These are phyloP conservation scores for Aegilops bicornis DNA, from an alignment of 176 grass and related monocot species.

Conservation along the genomic window DNA sequence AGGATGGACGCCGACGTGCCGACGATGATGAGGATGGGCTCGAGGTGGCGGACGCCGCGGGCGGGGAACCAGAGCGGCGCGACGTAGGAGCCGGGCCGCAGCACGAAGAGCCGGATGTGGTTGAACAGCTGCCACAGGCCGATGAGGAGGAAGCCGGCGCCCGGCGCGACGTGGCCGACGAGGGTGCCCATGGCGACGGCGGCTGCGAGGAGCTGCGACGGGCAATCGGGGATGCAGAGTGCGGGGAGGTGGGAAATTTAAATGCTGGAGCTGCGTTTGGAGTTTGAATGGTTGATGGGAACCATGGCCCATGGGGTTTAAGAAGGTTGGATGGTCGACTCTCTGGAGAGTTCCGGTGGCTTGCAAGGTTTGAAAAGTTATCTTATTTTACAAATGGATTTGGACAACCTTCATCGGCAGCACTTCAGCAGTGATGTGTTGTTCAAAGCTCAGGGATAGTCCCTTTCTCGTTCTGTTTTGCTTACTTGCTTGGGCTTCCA, in stretches of 20 bases:
- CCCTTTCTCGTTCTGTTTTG: constrained; percentile 17
- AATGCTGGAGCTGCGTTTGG: background rate
- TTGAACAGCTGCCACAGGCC: constrained; percentile 89
- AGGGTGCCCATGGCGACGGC: constrained; percentile 59
- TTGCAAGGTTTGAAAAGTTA: constrained; percentile 45
- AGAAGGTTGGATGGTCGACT: constrained; percentile 17
- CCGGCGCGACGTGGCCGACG: constrained; percentile 82
- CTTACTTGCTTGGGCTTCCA: background rate
- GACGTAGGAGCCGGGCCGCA: constrained; percentile 59
- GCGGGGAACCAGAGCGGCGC: constrained; percentile 80
- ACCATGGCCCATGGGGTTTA: constrained; percentile 24
- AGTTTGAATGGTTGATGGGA: background rate
- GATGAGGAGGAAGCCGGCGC: constrained; percentile 77
- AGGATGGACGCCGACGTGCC: constrained; percentile 57
- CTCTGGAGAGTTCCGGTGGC: constrained; percentile 43
- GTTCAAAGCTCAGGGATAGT: constrained; percentile 11
- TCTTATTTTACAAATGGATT: background rate
- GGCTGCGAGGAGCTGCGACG: background rate
- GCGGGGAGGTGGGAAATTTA: background rate
- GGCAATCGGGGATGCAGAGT: background rate
- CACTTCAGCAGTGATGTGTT: constrained; percentile 41
- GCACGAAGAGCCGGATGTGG: constrained; percentile 62
- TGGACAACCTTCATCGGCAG: background rate
- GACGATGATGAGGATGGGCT: constrained; percentile 60
- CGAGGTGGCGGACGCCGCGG: constrained; percentile 48